Evolutionary conservation across 1,284 basidiomycete genomes (phyloP), one percentile per base, ranked within the genome.

Genomic region (Malassezia cuniculi): DNA sequence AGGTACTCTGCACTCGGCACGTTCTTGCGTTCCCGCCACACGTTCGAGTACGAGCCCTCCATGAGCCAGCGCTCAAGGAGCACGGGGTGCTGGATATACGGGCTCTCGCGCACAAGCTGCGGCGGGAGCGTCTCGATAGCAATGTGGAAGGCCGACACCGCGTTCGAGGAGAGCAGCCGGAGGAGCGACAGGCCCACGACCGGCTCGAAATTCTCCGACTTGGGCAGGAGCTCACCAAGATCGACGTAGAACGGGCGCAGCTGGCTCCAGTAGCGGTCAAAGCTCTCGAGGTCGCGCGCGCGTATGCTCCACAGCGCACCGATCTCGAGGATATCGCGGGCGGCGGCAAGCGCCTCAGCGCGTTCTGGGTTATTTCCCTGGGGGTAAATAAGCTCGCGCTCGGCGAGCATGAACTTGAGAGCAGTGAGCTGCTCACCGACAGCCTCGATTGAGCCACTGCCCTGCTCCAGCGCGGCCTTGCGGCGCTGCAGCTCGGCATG

Each of bases 71-170:
- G 75, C 69, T 99, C 93, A 43, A 71, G 54, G 48, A 69, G 53
- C 8, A 68, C 57, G 24, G 67, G 60, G 43, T 66, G 53, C 27
- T 64, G 58, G 25, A 67, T 38, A 41, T 51, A 68, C 2, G 39
- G 45, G 22, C 49, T 54, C 12, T 42, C 29, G 20, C 48, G 50
- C 15, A 63, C 54, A 6, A 66, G 36, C 11, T 37, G 40, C 8
- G 49, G 31, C 0, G 68, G 59, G 15, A 97, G 76, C n/a, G 84
- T 82, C 69, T 99, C 93, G 42, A 99, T 78, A n/a, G 85, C 80
- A n/a, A 86, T 93, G 69, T 99, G 93, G 73, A 97, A 97, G 63
- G 90, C 83, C 28, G 90, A 85, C 64, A 95, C 93, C 61, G 85
- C 80, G 70, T 94, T 95, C 69, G 90, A 85, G 1, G 85, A 86